Evolutionary conservation across 2,329 filamentous ascomycete genomes (phyloP).

Genomic region (Akanthomyces muscarius): DNA sequence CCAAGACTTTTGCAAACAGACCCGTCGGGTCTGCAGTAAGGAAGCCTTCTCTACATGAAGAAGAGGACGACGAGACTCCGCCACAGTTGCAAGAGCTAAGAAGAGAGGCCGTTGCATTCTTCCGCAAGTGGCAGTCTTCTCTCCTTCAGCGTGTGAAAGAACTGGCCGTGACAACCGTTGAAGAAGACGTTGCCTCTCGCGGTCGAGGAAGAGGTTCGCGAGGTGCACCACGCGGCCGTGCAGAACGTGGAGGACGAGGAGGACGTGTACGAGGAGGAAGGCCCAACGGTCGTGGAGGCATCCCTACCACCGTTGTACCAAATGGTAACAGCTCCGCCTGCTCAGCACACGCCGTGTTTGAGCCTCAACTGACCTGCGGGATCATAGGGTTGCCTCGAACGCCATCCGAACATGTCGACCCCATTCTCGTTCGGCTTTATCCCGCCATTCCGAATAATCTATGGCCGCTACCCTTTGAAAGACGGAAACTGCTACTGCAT

Average conservation of each 20-base stretch:
- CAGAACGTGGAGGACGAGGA: conserved; percentile 12
- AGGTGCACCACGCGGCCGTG: conserved; percentile 16
- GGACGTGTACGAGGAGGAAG: conserved; percentile 13
- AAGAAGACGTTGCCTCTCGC: background rate
- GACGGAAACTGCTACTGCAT: conserved; percentile 65
- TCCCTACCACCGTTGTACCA: conserved; percentile 28
- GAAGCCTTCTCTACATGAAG: conserved; percentile 25
- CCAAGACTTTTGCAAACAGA: conserved; percentile 22
- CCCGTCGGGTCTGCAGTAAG: conserved; percentile 29
- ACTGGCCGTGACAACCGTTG: conserved; percentile 42
- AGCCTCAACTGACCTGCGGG: conserved; percentile 18
- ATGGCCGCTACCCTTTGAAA: conserved; percentile 54
- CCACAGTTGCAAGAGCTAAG: conserved; percentile 60
- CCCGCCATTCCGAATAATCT: conserved; percentile 59
- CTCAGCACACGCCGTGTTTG: background rate
- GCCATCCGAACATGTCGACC: conserved; percentile 42
- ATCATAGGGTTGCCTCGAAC: conserved; percentile 36
- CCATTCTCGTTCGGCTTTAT: conserved; percentile 47
- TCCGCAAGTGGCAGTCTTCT: conserved; percentile 73
- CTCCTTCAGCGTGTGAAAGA: conserved; percentile 69
- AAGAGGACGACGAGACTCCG: conserved; percentile 19
- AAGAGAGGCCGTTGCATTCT: conserved; percentile 64
- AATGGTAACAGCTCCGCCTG: conserved; percentile 29
- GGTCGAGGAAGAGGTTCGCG: conserved; percentile 31
- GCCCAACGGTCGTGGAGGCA: conserved; percentile 18